Conservation (phyloP, 148 eudicot species). For the Vaccinium darrowii region DNA sequence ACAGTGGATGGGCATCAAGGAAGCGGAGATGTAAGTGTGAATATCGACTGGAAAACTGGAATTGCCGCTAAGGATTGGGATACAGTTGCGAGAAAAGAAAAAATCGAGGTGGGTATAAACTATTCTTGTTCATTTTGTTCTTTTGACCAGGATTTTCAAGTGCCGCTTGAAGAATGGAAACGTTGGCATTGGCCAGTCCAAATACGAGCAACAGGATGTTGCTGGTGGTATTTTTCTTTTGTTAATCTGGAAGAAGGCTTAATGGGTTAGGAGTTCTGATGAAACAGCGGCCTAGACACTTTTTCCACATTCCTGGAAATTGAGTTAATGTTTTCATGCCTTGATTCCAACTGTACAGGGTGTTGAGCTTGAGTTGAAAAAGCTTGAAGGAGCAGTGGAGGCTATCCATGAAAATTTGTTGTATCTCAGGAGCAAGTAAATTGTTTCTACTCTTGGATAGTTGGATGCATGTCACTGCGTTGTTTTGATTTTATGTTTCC, state of each 20-base stretch:
- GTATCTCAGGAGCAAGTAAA: conserved; percentile 52
- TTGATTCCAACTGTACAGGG: conserved; percentile 34
- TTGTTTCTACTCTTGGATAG: neutral
- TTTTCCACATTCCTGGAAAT: neutral
- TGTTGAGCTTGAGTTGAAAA: conserved; percentile 68
- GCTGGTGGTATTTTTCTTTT: neutral
- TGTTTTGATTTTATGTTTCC: neutral
- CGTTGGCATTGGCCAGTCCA: neutral
- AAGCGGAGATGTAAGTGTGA: conserved; percentile 50
- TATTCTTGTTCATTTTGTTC: neutral
- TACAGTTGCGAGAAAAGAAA: conserved; percentile 76
- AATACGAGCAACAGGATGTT: neutral
- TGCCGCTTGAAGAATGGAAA: neutral
- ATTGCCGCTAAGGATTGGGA: conserved; percentile 97
- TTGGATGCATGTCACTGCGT: neutral
- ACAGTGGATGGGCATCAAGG: conserved; percentile 49
- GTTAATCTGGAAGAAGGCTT: neutral
- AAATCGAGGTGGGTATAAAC: conserved; percentile 54
- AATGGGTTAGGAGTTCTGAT: neutral
- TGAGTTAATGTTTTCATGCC: neutral
- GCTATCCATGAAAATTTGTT: conserved; percentile 59
- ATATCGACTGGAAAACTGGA: conserved; percentile 87
- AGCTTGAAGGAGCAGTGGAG: conserved; percentile 69
- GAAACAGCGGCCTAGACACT: neutral
- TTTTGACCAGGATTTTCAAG: neutral